phyloP scores from a whole-genome alignment of 768 basidiomycete species.

The Psilocybe sp. region DNA sequence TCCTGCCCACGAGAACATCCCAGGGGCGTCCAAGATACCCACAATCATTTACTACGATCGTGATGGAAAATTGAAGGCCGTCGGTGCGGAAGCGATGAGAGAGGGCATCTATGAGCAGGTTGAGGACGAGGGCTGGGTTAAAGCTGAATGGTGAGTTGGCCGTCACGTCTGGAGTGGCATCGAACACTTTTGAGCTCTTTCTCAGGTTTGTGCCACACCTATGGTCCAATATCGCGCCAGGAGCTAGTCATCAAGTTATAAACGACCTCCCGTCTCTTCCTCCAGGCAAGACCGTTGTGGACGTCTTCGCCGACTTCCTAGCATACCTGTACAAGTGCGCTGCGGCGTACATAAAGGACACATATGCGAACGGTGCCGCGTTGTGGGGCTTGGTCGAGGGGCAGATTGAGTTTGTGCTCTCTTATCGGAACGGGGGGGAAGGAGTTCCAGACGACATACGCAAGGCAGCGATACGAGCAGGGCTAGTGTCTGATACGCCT shows the following conservation, averaged over 20 bases:
- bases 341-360: slow-evolving; percentile 38
- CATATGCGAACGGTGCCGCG: slow-evolving; percentile 34
- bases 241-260: slow-evolving; percentile 14
- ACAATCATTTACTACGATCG: slow-evolving; percentile 40
- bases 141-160: slow-evolving; percentile 43
- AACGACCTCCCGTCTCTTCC: slow-evolving; percentile 40
- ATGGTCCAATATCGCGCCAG: slow-evolving; percentile 10
- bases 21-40: slow-evolving; percentile 45
- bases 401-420: slow-evolving; percentile 39
- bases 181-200: background rate
- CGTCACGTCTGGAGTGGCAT: background rate
- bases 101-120: slow-evolving; percentile 36
- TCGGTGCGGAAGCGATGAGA: slow-evolving; percentile 44
- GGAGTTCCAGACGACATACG: slow-evolving; percentile 41
- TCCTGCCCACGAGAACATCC: slow-evolving; percentile 41
- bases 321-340: slow-evolving; percentile 41
- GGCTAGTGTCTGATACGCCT: slow-evolving; percentile 30
- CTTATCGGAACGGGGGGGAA: slow-evolving; percentile 42
- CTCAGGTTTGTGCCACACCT: slow-evolving; percentile 31
- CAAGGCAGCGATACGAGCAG: slow-evolving; percentile 36
- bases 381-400: slow-evolving; percentile 36
- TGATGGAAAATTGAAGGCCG: slow-evolving; percentile 33
- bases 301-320: slow-evolving; percentile 49
- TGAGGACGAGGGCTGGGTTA: slow-evolving; percentile 42
- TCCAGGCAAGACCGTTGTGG: slow-evolving; percentile 29